phyloP scores from a whole-genome alignment of 345 rosid genomes.

The sweet orange (Citrus sinensis) region DVS_A1.0 CM039164.1:22439501-22440000 shows the following conservation, averaged over 20 bases:
- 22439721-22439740: slow-evolving; percentile 11
- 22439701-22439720: not conserved
- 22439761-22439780: not conserved
- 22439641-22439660: slow-evolving; percentile 6
- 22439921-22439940: not conserved
- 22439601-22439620: not conserved
- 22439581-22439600: not conserved
- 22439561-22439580: slow-evolving; percentile 21
- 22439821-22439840: slow-evolving; percentile 9
- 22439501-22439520: not conserved
- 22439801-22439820: slow-evolving; percentile 5
- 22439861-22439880: not conserved
- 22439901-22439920: not conserved
- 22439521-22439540: not conserved
- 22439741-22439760: slow-evolving; percentile 12
- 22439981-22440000: not conserved
- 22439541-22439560: not conserved
- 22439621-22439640: not conserved
- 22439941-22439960: not conserved
- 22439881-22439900: not conserved
- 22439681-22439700: not conserved
- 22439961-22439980: not conserved
- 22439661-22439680: slow-evolving; percentile 14
- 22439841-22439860: slow-evolving; percentile 4
- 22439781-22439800: slow-evolving; percentile 12